Percentiles rank a stretch among this genome's conserved stretches.
phyloP scores from a whole-genome alignment of 1,284 basidiomycete species.

The Cerrena zonata region DNA sequence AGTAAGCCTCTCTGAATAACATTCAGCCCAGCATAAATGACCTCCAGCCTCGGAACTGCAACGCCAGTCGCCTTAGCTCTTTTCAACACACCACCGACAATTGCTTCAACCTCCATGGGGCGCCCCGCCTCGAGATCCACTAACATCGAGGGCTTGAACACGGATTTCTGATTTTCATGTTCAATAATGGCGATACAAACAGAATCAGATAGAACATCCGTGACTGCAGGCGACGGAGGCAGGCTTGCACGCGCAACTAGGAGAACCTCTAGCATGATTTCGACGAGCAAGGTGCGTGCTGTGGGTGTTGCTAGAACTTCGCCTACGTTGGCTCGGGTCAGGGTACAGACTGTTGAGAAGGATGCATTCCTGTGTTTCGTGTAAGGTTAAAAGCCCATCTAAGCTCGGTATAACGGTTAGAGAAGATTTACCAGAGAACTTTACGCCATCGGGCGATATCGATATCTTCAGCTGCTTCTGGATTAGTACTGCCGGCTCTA shows the following conservation, averaged over 20 bases:
- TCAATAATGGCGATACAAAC: constrained; percentile 26
- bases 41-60: constrained; percentile 17
- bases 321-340: constrained; percentile 34
- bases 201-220: constrained; percentile 22
- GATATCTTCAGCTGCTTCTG: constrained; percentile 31
- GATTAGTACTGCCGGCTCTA: constrained; percentile 29
- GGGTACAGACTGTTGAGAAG: constrained; percentile 34
- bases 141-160: constrained; percentile 43
- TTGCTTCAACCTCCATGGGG: constrained; percentile 63
- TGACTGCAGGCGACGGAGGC: constrained; percentile 18
- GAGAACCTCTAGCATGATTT: constrained; percentile 28
- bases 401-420: not conserved
- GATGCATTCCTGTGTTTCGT: constrained; percentile 29
- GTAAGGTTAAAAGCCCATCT: not conserved
- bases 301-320: constrained; percentile 23
- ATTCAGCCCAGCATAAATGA: constrained; percentile 21
- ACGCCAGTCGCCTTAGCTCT: constrained; percentile 44
- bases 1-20: constrained; percentile 21
- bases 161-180: constrained; percentile 23
- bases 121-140: constrained; percentile 48
- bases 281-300: constrained; percentile 15
- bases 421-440: constrained; percentile 34
- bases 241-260: constrained; percentile 29
- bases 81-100: constrained; percentile 55
- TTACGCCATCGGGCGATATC: constrained; percentile 41